Evolutionary conservation across 78 protist genomes (phyloP).

Genomic region (Bodo saltans): DNA sequence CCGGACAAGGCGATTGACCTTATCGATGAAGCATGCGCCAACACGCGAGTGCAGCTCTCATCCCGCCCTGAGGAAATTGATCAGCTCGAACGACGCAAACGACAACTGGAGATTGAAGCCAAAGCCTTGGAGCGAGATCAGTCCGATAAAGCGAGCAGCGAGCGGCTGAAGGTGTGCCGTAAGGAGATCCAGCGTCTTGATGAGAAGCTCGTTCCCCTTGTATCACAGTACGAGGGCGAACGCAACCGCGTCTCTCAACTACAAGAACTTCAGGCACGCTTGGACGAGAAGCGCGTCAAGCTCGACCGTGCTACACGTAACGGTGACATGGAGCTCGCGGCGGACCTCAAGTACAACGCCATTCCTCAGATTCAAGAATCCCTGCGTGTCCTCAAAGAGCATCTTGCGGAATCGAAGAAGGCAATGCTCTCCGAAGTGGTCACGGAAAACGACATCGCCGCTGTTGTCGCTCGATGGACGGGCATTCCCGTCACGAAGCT

Average conservation of each 20-base stretch:
- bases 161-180: conserved; percentile 56
- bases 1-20: conserved; percentile 99
- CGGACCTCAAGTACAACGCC: conserved; percentile 81
- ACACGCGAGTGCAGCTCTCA: conserved; percentile 82
- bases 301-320: conserved; percentile 62
- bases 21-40: conserved; percentile 94
- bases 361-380: conserved; percentile 77
- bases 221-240: conserved; percentile 71
- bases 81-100: conserved; percentile 65
- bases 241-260: conserved; percentile 62
- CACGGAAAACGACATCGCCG: conserved; percentile 30
- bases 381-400: conserved; percentile 30
- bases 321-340: conserved; percentile 66
- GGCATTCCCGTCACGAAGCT: conserved; percentile 92
- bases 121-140: conserved; percentile 72
- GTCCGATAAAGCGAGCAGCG: conserved; percentile 30
- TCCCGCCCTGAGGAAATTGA: conserved; percentile 91
- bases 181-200: conserved; percentile 49
- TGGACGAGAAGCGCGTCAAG: conserved; percentile 65
- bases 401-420: not conserved
- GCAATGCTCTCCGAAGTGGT: conserved; percentile 21
- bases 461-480: conserved; percentile 86
- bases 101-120: conserved; percentile 88
- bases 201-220: conserved; percentile 74
- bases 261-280: conserved; percentile 50